Conservation (phyloP, 148 eudicot species). For the Camellia granthamiana region DNA sequence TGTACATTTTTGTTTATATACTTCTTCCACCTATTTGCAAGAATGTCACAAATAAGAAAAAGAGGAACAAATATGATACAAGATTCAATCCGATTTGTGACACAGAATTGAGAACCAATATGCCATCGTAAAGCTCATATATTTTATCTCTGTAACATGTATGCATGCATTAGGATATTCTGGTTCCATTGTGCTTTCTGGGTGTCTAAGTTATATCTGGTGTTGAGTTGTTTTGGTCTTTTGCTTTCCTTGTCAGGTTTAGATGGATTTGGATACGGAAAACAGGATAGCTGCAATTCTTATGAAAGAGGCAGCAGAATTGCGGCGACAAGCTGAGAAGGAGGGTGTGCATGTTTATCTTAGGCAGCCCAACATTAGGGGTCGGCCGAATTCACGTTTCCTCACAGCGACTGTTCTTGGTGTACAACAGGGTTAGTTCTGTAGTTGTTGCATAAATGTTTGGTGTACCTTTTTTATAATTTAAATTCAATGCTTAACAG, state of each 20-base stretch:
- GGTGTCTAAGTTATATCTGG: not conserved
- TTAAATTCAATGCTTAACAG: not conserved
- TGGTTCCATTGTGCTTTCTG: not conserved
- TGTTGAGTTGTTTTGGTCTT: not conserved
- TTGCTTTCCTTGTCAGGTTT: not conserved
- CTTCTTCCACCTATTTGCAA: no score
- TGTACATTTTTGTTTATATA: no score
- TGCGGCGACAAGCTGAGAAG: constrained; percentile 75
- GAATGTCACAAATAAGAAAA: not conserved
- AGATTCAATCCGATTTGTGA: no score
- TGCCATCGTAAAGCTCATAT: not conserved
- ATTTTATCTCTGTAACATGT: not conserved
- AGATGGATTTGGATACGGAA: constrained; percentile 92
- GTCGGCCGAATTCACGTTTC: constrained; percentile 91
- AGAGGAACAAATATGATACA: not conserved
- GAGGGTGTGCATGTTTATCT: constrained; percentile 86
- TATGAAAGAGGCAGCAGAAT: constrained; percentile 84
- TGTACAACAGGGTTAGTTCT: constrained; percentile 83
- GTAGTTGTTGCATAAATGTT: no score
- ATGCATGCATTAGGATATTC: not conserved
- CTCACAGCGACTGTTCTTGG: constrained; percentile 88
- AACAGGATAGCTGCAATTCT: constrained; percentile 78
- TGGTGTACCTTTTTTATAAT: not conserved
- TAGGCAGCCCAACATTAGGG: constrained; percentile 59
- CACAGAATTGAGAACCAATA: no score